Evolutionary conservation across 352 stramenopile genomes (phyloP).

Genomic region (Phytophthora hibernalis): DNA sequence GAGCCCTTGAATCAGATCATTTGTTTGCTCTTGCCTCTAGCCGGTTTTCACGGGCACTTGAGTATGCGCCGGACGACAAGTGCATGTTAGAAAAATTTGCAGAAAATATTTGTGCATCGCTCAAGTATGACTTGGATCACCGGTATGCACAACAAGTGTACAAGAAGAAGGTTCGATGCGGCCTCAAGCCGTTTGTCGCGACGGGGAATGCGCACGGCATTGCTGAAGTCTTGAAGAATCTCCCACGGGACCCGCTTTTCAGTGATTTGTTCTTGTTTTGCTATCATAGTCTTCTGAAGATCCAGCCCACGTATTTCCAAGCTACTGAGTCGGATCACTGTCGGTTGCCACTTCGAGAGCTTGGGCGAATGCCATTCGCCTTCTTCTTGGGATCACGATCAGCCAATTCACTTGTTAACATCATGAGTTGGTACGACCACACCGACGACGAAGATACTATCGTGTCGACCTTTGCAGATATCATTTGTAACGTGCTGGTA

Average conservation of each 20-base stretch:
- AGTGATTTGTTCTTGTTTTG: slow-evolving; percentile 81
- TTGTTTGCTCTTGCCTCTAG: slow-evolving; percentile 78
- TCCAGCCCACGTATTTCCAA: slow-evolving; percentile 70
- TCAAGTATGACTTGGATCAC: slow-evolving; percentile 85
- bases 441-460: slow-evolving; percentile 50
- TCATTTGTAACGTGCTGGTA: slow-evolving; percentile 67
- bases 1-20: slow-evolving; percentile 70
- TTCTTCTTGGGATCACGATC: slow-evolving; percentile 73
- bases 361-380: slow-evolving; percentile 67
- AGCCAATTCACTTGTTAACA: slow-evolving; percentile 63
- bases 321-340: slow-evolving; percentile 54
- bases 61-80: slow-evolving; percentile 68
- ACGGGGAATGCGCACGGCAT: slow-evolving; percentile 78
- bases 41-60: slow-evolving; percentile 70
- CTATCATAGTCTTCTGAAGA: slow-evolving; percentile 60
- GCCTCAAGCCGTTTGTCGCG: slow-evolving; percentile 58
- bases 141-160: slow-evolving; percentile 70
- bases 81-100: slow-evolving; percentile 75
- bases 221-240: slow-evolving; percentile 82
- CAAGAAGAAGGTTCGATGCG: slow-evolving; percentile 83
- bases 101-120: slow-evolving; percentile 81
- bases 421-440: slow-evolving; percentile 53
- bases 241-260: slow-evolving; percentile 77
- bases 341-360: slow-evolving; percentile 52
- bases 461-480: slow-evolving; percentile 64